These are phyloP conservation scores for Petunia hybrid DNA, from an alignment of 305 asterid species.

Conservation along the genomic window DNA sequence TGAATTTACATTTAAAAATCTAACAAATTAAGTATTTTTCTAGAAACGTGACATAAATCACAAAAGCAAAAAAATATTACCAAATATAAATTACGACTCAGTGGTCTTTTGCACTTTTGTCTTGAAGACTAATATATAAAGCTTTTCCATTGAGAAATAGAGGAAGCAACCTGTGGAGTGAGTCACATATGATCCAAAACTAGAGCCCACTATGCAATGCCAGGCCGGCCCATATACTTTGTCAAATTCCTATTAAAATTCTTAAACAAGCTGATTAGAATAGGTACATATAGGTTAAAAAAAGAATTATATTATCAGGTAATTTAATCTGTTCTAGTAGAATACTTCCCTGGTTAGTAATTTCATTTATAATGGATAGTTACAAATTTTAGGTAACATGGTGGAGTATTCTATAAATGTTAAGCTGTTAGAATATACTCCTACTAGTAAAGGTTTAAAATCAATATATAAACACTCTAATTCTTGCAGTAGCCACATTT, in stretches of 20 bases:
- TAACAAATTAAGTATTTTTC: neutral
- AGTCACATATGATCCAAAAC: constrained; percentile 78
- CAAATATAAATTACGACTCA: constrained; percentile 6
- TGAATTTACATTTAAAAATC: constrained; percentile 22
- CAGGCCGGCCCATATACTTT: constrained; percentile 77
- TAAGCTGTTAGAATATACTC: too few species aligned
- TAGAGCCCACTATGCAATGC: constrained; percentile 82
- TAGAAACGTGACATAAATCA: neutral
- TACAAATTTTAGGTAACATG: neutral
- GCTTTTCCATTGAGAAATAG: constrained; percentile 72
- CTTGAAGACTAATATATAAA: constrained; percentile 70
- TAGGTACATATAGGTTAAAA: neutral
- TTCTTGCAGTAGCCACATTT: neutral
- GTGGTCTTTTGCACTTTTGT: constrained; percentile 63
- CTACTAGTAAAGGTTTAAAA: too few species aligned
- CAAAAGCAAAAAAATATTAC: neutral
- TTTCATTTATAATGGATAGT: neutral
- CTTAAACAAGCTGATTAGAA: constrained; percentile 7
- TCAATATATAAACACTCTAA: neutral
- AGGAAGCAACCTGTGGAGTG: constrained; percentile 74
- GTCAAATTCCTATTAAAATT: constrained; percentile 65
- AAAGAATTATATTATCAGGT: neutral
- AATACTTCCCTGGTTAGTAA: neutral
- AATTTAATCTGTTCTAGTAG: neutral
- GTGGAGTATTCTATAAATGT: neutral